Percentiles rank a stretch among this genome's conserved stretches.
phyloP scores from a whole-genome alignment of 2,329 filamentous ascomycete species.

The Aspergillus aculeatus region DNA sequence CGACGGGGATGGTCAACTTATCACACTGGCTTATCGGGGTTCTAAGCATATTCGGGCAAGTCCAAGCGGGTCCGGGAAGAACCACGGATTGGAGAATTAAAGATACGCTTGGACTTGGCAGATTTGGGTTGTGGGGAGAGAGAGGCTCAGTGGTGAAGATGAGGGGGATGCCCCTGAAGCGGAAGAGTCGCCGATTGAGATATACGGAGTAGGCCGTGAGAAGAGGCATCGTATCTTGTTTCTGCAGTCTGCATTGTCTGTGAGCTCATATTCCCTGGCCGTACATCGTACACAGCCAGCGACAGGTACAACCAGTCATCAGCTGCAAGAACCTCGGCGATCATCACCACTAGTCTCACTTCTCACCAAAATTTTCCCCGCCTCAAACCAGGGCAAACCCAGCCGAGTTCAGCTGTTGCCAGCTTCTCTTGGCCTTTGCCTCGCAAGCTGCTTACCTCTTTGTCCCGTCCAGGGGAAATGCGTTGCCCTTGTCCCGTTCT shows the following conservation, averaged over 20 bases:
- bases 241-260: too few relatives aligned
- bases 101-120: neutral
- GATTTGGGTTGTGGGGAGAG: neutral
- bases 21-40: neutral
- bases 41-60: conserved; percentile 1
- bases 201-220: neutral
- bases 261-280: neutral
- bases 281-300: too few relatives aligned
- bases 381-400: neutral
- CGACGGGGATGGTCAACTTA: neutral
- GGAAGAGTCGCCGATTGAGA: neutral
- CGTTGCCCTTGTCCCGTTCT: too few relatives aligned
- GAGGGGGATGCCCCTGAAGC: neutral
- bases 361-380: neutral
- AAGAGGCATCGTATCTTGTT: neutral
- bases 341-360: neutral
- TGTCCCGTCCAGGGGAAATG: too few relatives aligned
- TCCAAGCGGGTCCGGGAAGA: conserved; percentile 1
- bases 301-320: too few relatives aligned
- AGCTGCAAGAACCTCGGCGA: neutral
- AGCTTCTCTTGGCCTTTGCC: too few relatives aligned
- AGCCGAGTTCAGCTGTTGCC: too few relatives aligned
- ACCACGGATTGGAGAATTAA: neutral
- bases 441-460: neutral
- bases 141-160: neutral